A percentile compares a stretch with the other conserved stretches of the same genome.
Conservation (phyloP, 140 eudicot species). For the Stevia rebaudiana region DNA sequence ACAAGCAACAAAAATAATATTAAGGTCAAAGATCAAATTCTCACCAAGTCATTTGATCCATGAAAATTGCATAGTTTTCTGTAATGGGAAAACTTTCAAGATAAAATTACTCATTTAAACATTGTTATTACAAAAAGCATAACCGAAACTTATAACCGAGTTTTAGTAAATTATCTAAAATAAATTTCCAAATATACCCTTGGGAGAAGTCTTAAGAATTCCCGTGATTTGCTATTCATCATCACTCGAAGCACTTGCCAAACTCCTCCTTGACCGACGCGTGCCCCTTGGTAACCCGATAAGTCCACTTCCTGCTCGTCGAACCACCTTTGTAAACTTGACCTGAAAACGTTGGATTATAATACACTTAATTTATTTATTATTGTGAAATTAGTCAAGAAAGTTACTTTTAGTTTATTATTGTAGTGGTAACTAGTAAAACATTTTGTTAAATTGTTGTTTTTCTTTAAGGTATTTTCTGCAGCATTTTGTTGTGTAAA, state of each 20-base stretch:
- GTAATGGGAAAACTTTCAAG: background rate
- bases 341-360: slow-evolving; percentile 11
- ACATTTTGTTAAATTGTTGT: no score
- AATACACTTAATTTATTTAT: no score
- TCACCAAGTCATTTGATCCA: background rate
- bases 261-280: slow-evolving; percentile 33
- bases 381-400: no score
- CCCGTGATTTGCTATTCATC: slow-evolving; percentile 21
- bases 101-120: background rate
- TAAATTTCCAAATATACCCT: background rate
- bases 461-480: no score
- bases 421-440: no score
- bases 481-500: no score
- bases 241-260: slow-evolving; percentile 38
- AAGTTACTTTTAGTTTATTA: no score
- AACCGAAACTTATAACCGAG: background rate
- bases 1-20: slow-evolving; percentile 27
- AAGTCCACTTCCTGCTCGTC: slow-evolving; percentile 34
- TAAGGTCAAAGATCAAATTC: background rate
- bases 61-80: background rate
- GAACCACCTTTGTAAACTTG: slow-evolving; percentile 32
- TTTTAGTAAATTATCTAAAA: background rate
- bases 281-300: slow-evolving; percentile 38
- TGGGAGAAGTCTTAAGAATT: slow-evolving; percentile 16
- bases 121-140: background rate